Percentiles rank a stretch among this genome's conserved stretches.
Conservation (phyloP, 116 monocot genomes). For the Posidonia oceanica region DNA sequence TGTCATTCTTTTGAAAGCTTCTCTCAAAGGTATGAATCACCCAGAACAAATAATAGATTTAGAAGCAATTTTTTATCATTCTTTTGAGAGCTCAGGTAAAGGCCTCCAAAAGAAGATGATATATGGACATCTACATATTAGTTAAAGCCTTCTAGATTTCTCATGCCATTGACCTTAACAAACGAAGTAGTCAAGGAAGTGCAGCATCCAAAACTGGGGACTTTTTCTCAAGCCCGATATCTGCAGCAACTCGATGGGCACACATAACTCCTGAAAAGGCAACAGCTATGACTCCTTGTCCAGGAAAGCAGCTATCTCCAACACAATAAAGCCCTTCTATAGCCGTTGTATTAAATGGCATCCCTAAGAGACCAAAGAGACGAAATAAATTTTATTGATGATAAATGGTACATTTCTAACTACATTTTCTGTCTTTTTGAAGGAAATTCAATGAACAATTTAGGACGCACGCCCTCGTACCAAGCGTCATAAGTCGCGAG, state of each 20-base stretch:
- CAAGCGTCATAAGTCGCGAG: too few species aligned
- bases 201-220: constrained; percentile 55
- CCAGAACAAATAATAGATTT: too few species aligned
- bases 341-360: too few species aligned
- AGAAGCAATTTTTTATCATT: background rate
- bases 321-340: constrained; percentile 91
- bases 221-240: constrained; percentile 71
- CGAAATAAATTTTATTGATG: too few species aligned
- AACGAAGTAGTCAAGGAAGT: constrained; percentile 50
- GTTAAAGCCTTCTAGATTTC: background rate
- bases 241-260: constrained; percentile 98
- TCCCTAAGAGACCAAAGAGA: too few species aligned
- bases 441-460: too few species aligned
- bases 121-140: background rate
- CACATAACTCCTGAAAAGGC: constrained; percentile 99
- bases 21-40: background rate
- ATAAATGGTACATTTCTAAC: too few species aligned
- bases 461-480: too few species aligned
- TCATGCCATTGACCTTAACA: constrained; percentile 60
- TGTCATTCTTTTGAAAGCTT: background rate
- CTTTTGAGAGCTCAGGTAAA: background rate
- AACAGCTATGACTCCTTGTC: constrained; percentile 98
- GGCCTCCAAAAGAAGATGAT: background rate
- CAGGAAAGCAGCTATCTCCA: constrained; percentile 98
- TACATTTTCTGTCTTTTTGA: too few species aligned